Evolutionary conservation across 164 flowering plant species (phyloP).

Genomic region (Aristolochia fimbriata): DNA sequence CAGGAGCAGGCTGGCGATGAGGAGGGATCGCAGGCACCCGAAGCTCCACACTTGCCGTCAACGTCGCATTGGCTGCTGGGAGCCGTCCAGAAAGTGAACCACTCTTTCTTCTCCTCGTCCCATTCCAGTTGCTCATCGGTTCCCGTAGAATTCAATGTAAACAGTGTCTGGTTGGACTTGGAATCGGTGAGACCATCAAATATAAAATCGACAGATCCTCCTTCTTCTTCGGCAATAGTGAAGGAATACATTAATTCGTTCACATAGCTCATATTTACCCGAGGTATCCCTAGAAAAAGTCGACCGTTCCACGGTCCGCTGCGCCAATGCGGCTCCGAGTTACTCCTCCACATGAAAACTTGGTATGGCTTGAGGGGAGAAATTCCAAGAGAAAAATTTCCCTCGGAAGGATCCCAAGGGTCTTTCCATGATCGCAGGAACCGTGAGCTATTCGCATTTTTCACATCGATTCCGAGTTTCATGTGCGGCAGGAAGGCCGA

Average conservation of each 20-base stretch:
- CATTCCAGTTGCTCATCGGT: not conserved
- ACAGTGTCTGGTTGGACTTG: not conserved
- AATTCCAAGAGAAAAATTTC: not conserved
- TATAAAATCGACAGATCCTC: not conserved
- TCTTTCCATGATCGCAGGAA: not conserved
- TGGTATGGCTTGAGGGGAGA: not conserved
- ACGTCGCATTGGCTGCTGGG: not conserved
- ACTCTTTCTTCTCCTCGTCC: not conserved
- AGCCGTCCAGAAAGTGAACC: not conserved
- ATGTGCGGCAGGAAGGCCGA: not conserved
- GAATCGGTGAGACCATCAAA: not conserved
- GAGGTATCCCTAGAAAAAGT: not conserved
- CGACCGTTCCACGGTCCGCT: slow-evolving; percentile 1
- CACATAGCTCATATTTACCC: not conserved
- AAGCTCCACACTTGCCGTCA: not conserved
- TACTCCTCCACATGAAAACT: not conserved
- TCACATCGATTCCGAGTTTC: not conserved
- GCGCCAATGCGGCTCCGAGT: not conserved
- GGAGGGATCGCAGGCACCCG: not conserved
- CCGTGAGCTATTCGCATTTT: not conserved
- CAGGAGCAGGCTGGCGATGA: slow-evolving; percentile 21
- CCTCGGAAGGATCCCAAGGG: not conserved
- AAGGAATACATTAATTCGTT: not conserved
- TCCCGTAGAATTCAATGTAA: not conserved
- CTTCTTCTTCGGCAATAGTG: not conserved